Base-by-base conservation (phyloP, 768 basidiomycete genomes). In the Atractiella rhizophila region DNA sequence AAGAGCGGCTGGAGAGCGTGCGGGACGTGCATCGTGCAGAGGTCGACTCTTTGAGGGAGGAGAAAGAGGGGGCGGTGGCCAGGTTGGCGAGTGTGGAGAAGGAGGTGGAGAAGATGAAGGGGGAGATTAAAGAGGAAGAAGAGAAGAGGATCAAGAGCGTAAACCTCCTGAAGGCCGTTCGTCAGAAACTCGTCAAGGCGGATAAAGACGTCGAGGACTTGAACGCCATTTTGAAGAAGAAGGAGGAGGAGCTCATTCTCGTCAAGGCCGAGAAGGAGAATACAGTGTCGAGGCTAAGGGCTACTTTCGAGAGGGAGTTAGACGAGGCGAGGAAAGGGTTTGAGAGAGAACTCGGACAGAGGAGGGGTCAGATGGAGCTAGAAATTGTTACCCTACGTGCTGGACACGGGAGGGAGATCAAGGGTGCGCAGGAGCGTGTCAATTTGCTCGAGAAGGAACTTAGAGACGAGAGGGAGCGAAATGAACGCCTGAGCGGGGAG, bases 131-230 rank as follows among this genome's bases (percentile, higher is more conserved):
- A 57, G 86, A 94, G 46, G 91, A 96, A 55, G 91, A 96, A 57
- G 91, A 98, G 60, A 96, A 98, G 60, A 72, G 88, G 11, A 70
- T 73, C 16, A 98, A 96, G 54, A 86, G 86, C 0, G 76, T 96
- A 48, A 76, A 73, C 37, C 61, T 94, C 21, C 63, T 98, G 43
- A 94, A 94, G 61, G 83, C 83, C 2, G 80, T 96, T n/a, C 64
- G 91, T 41, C 75, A 83, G 60, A 98, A 94, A 58, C 63, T 88
- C n/a, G 81, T 94, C 23, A 94, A 83, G 55, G 74, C 82, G 5
- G 88, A 96, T 60, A 85, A 83, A 56, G 73, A 68, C 43, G 68
- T 56, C 41, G 60, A 55, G 37, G 66, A 65, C 15, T 16, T 45
- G 5, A 41, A 39, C 15, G 37, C 38, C 11, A 46, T 48, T 27